Evolutionary conservation across 1,284 basidiomycete species (phyloP).

Genomic region (Tilletia indica): DNA sequence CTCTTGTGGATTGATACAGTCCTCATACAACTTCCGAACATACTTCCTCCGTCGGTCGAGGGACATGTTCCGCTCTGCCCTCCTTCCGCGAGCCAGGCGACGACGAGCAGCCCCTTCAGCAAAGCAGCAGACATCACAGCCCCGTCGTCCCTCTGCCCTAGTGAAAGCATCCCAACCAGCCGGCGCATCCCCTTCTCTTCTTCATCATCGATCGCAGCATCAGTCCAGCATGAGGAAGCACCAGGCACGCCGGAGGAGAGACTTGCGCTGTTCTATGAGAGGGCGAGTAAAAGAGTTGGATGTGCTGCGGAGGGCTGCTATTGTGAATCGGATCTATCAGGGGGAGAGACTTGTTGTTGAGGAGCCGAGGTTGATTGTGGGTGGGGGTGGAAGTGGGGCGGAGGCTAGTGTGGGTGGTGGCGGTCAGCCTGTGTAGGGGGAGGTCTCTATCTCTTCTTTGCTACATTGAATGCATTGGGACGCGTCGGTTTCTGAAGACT

Average conservation of each 20-base stretch:
- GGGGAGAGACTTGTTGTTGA: constrained; percentile 54
- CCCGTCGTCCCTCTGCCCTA: constrained; percentile 41
- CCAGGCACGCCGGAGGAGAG: constrained; percentile 16
- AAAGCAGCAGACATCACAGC: constrained; percentile 39
- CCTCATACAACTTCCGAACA: constrained; percentile 55
- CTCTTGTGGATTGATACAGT: constrained; percentile 28
- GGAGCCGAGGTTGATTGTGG: constrained; percentile 42
- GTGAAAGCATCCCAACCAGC: constrained; percentile 26
- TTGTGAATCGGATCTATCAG: constrained; percentile 52
- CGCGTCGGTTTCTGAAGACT: too few species aligned
- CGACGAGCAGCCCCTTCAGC: constrained; percentile 31
- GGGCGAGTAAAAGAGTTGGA: constrained; percentile 26
- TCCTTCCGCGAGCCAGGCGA: constrained; percentile 28
- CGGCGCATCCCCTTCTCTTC: constrained; percentile 3
- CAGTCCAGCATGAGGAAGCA: background rate
- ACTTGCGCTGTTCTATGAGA: constrained; percentile 24
- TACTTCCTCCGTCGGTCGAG: constrained; percentile 53
- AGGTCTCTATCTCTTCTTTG: background rate
- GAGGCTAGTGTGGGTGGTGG: constrained; percentile 37
- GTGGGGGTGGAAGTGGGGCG: constrained; percentile 39
- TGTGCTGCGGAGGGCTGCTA: constrained; percentile 46
- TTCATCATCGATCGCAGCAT: background rate
- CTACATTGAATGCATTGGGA: too few species aligned
- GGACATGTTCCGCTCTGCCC: constrained; percentile 49
- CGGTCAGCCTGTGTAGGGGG: constrained; percentile 28